Conservation (phyloP, 129 eudicot genomes). For the Kitagawia praeruptora region DNA sequence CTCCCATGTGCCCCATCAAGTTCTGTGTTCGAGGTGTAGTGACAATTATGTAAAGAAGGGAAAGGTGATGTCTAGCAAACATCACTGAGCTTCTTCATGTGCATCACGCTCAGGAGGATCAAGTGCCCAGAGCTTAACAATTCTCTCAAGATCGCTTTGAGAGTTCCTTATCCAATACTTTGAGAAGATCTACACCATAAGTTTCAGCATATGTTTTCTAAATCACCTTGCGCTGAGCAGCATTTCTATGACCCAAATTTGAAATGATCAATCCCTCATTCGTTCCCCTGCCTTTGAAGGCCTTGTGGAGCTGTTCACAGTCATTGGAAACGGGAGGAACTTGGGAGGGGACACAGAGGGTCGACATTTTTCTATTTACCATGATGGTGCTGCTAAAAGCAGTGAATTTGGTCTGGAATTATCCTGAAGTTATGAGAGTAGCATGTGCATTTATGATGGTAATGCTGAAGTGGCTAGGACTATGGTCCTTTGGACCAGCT, state of each 20-base stretch:
- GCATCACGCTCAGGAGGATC: slow-evolving; percentile 82
- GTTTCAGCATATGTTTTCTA: slow-evolving; percentile 54
- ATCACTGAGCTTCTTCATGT: too few species aligned
- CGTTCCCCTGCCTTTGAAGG: slow-evolving; percentile 87
- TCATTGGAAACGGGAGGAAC: slow-evolving; percentile 55
- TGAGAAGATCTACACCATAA: slow-evolving; percentile 74
- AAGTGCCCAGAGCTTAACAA: slow-evolving; percentile 62
- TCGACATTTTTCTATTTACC: slow-evolving; percentile 62
- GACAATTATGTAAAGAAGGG: too few species aligned
- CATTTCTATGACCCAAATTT: slow-evolving; percentile 65
- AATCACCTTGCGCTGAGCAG: slow-evolving; percentile 60
- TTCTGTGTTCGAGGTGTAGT: too few species aligned
- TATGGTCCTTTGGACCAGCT: too few species aligned
- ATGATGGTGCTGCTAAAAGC: too few species aligned
- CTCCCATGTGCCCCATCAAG: too few species aligned
- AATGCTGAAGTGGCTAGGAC: too few species aligned
- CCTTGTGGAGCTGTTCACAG: slow-evolving; percentile 74
- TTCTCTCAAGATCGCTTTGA: slow-evolving; percentile 68
- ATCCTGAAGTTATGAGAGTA: too few species aligned
- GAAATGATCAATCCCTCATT: slow-evolving; percentile 77
- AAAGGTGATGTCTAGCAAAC: too few species aligned
- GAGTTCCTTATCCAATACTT: slow-evolving; percentile 73
- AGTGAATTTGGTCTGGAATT: too few species aligned
- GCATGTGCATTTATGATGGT: too few species aligned
- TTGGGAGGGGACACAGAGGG: slow-evolving; percentile 47